phyloP scores from a whole-genome alignment of 306 rosid genomes.

The Cotoneaster glaucophyllus region DNA sequence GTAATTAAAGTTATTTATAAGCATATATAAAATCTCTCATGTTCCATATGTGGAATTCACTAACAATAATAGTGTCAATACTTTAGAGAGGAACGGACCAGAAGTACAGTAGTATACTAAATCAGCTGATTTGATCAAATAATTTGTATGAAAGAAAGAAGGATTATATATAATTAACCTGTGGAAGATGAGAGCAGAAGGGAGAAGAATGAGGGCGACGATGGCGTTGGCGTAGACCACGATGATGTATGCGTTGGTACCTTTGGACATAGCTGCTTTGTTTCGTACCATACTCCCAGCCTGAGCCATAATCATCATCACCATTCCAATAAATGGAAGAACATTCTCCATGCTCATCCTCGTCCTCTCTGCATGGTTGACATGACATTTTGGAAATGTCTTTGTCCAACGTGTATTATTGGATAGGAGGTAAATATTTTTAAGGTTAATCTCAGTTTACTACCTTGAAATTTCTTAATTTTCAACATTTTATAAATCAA shows the following conservation, averaged over 20 bases:
- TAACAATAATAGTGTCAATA: too few relatives aligned
- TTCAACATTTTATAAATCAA: too few relatives aligned
- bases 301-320: slow-evolving; percentile 24
- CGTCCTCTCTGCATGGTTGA: background rate
- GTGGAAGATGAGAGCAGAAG: background rate
- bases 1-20: too few relatives aligned
- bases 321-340: slow-evolving; percentile 38
- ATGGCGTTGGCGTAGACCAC: slow-evolving; percentile 8
- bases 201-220: slow-evolving; percentile 11
- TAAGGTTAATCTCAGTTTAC: too few relatives aligned
- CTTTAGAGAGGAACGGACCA: too few relatives aligned
- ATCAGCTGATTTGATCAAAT: background rate
- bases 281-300: slow-evolving; percentile 14
- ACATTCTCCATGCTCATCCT: background rate
- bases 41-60: too few relatives aligned
- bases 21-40: too few relatives aligned
- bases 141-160: background rate
- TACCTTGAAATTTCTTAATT: too few relatives aligned
- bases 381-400: too few relatives aligned
- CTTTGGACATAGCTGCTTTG: slow-evolving; percentile 23
- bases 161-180: background rate
- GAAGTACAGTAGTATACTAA: too few relatives aligned
- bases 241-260: background rate
- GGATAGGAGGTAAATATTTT: too few relatives aligned
- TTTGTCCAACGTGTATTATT: too few relatives aligned